Conservation (phyloP, 1,284 basidiomycete species). For the Cryptococcus sp. region DNA sequence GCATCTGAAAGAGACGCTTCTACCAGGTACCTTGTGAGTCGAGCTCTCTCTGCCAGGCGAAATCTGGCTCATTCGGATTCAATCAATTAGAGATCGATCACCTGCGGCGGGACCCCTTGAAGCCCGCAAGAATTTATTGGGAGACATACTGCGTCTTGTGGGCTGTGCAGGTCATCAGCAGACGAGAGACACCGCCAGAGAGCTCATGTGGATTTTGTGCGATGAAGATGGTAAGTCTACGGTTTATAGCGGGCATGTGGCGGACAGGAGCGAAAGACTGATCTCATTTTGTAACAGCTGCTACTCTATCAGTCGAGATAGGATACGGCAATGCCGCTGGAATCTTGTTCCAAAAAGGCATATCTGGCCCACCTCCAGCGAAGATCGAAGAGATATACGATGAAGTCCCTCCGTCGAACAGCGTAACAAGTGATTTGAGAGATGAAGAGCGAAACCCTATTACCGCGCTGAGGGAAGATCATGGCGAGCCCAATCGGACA, state of each 20-base stretch:
- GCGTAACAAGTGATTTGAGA: not conserved
- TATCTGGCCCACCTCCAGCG: slow-evolving; percentile 61
- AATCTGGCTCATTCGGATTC: not conserved
- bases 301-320: slow-evolving; percentile 67
- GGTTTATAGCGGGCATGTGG: not conserved
- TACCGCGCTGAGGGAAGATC: slow-evolving; percentile 23
- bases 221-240: slow-evolving; percentile 69
- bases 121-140: slow-evolving; percentile 67
- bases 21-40: slow-evolving; percentile 67
- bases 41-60: not conserved
- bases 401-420: slow-evolving; percentile 34
- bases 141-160: slow-evolving; percentile 75
- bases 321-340: slow-evolving; percentile 93
- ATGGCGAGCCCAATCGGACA: not conserved
- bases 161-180: slow-evolving; percentile 68
- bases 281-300: slow-evolving; percentile 56
- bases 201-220: slow-evolving; percentile 78
- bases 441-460: slow-evolving; percentile 30
- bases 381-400: slow-evolving; percentile 56
- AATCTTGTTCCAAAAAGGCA: slow-evolving; percentile 83
- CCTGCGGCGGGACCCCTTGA: slow-evolving; percentile 62
- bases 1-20: slow-evolving; percentile 64
- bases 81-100: slow-evolving; percentile 64
- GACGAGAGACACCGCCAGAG: slow-evolving; percentile 74
- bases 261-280: not conserved